phyloP scores from a whole-genome alignment of 2,329 filamentous ascomycete species.

The Saccharata proteae region DNA sequence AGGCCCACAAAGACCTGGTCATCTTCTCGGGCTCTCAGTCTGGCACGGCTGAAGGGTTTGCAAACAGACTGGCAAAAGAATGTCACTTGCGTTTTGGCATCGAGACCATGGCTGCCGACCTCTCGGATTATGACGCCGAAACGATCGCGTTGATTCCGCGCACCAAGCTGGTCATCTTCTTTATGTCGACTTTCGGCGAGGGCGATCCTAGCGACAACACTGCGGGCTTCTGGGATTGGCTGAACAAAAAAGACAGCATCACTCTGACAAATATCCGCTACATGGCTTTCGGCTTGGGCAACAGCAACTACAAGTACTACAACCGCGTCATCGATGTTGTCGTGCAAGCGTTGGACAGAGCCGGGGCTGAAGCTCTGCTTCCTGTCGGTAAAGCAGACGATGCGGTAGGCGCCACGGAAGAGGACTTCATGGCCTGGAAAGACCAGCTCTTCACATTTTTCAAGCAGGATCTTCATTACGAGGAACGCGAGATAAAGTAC shows the following conservation, averaged over 20 bases:
- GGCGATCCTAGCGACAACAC: slow-evolving; percentile 29
- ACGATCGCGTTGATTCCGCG: slow-evolving; percentile 21
- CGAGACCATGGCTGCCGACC: slow-evolving; percentile 29
- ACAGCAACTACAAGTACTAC: slow-evolving; percentile 37
- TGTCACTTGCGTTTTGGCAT: slow-evolving; percentile 28
- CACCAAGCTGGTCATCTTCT: slow-evolving; percentile 21
- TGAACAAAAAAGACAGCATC: slow-evolving; percentile 15
- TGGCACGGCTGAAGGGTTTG: slow-evolving; percentile 34
- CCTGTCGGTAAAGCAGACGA: slow-evolving; percentile 28
- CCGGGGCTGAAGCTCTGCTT: slow-evolving; percentile 22
- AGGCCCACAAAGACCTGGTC: slow-evolving; percentile 23
- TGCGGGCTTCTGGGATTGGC: slow-evolving; percentile 21
- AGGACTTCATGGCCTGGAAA: slow-evolving; percentile 33
- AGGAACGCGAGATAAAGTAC: slow-evolving; percentile 22
- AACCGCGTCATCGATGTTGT: slow-evolving; percentile 30
- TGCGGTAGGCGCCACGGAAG: slow-evolving; percentile 29
- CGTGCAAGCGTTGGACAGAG: slow-evolving; percentile 17
- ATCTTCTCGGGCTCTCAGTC: slow-evolving; percentile 40
- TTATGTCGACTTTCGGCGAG: slow-evolving; percentile 27
- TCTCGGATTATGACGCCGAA: slow-evolving; percentile 36
- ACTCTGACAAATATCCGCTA: slow-evolving; percentile 23
- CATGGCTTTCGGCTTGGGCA: slow-evolving; percentile 33
- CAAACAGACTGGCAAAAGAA: slow-evolving; percentile 29
- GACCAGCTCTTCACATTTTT: slow-evolving; percentile 22
- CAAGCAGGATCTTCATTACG: slow-evolving; percentile 17